These are phyloP conservation scores for Penicillium atrosanguineum DNA, from an alignment of 495 filamentous ascomycete species.

Conservation along the genomic window DNA sequence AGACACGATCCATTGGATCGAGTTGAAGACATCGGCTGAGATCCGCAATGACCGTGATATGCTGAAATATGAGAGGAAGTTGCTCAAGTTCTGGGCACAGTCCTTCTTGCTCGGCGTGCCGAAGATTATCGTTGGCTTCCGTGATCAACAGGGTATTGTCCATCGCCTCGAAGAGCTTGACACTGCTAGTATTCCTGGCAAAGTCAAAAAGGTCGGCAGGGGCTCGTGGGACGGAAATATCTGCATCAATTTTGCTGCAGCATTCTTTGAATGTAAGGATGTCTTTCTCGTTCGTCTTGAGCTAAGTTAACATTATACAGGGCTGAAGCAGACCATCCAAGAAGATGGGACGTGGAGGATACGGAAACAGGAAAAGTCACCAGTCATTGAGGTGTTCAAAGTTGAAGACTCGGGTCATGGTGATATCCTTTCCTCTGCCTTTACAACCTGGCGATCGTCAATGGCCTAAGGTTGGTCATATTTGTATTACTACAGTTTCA, in stretches of 20 bases:
- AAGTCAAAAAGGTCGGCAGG: constrained; percentile 61
- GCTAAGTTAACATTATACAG: constrained; percentile 31
- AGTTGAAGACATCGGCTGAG: constrained; percentile 86
- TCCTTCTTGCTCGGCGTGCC: constrained; percentile 92
- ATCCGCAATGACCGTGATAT: constrained; percentile 62
- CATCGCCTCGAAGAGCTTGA: constrained; percentile 69
- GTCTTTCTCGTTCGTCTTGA: background rate
- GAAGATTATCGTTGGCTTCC: constrained; percentile 87
- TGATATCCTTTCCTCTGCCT: constrained; percentile 71
- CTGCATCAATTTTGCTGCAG: constrained; percentile 83
- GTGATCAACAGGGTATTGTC: constrained; percentile 70
- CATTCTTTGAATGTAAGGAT: constrained; percentile 69
- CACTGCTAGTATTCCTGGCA: constrained; percentile 70
- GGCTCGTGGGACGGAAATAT: constrained; percentile 82
- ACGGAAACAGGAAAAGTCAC: constrained; percentile 52
- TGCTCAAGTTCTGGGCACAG: constrained; percentile 94
- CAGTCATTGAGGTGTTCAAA: constrained; percentile 66
- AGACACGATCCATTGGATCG: constrained; percentile 81
- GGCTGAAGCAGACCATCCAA: constrained; percentile 62
- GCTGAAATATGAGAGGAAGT: constrained; percentile 78
- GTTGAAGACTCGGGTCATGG: constrained; percentile 72
- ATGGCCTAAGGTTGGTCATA: background rate
- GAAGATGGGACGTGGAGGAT: constrained; percentile 83
- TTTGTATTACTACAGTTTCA: background rate
- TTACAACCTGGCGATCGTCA: constrained; percentile 65